A percentile compares a stretch with the other conserved stretches of the same genome.
phyloP scores from a whole-genome alignment of 2,329 filamentous ascomycete genomes.

The Fusarium sarcochroum region DNA sequence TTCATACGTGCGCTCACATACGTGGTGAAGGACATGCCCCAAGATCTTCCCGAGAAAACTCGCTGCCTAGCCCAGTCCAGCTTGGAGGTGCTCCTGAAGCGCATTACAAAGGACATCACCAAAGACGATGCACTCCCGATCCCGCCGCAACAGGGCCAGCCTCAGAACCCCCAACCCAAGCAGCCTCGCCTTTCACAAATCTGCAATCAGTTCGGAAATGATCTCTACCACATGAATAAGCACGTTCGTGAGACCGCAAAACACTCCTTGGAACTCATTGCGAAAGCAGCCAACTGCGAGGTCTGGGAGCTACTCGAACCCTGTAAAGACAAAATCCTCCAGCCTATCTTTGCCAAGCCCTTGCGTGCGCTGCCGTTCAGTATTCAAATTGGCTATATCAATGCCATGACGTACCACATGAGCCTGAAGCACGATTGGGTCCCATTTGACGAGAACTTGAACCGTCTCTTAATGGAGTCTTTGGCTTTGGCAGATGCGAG shows the following conservation, averaged over 20 bases:
- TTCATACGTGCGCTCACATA: slow-evolving; percentile 94
- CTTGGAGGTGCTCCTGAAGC: slow-evolving; percentile 81
- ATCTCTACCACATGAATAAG: slow-evolving; percentile 95
- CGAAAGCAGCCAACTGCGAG: slow-evolving; percentile 81
- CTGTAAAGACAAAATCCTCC: slow-evolving; percentile 89
- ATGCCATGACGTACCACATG: slow-evolving; percentile 96
- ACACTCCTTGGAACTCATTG: slow-evolving; percentile 83
- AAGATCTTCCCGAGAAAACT: slow-evolving; percentile 92
- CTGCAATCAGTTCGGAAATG: slow-evolving; percentile 87
- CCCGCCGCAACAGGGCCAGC: slow-evolving; percentile 59
- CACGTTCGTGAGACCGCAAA: slow-evolving; percentile 92
- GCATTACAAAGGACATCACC: slow-evolving; percentile 82
- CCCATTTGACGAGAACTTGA: slow-evolving; percentile 91
- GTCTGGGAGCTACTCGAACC: slow-evolving; percentile 91
- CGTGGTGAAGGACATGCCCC: slow-evolving; percentile 98
- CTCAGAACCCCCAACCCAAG: slow-evolving; percentile 57
- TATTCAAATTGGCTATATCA: slow-evolving; percentile 97
- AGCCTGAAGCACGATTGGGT: slow-evolving; percentile 90
- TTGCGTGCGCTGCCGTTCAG: slow-evolving; percentile 92
- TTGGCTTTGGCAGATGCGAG: slow-evolving; percentile 94
- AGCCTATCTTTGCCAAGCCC: slow-evolving; percentile 95
- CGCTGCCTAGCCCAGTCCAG: slow-evolving; percentile 86
- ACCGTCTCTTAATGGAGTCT: slow-evolving; percentile 92
- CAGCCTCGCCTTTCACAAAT: slow-evolving; percentile 78
- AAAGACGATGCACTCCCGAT: slow-evolving; percentile 76